Evolutionary conservation across 352 stramenopile genomes (phyloP), one percentile per base, ranked within the genome.

Genomic region (Peronosclerospora sorghi): DNA sequence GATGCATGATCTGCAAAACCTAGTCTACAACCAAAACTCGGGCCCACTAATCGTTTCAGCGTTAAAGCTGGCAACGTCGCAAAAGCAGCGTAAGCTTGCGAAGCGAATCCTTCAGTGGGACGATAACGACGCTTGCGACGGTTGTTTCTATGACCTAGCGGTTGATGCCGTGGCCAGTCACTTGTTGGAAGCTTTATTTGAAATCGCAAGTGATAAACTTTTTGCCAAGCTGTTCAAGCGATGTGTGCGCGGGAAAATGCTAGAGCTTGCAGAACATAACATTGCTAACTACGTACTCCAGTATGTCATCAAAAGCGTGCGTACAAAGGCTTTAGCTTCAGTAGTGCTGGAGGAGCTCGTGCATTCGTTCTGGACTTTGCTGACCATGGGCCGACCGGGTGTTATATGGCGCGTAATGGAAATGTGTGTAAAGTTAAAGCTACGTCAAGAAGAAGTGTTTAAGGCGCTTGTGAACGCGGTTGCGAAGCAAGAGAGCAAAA

Each of bases 231-330:
- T 90, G 18, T 87, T 81, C 44, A 51, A 53, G n/a, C 73, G 75
- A 14, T 87, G 73, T 42, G 26, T 90, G 15, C 51, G 68, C 18
- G 52, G 59, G 21, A 74, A 77, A 28, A 58, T 90, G 52, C 49
- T 87, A 32, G 68, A 84, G 44, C 80, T 88, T 24, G 62, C 58
- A 5, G 52, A 87, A 53, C 74, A 90, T 49, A 62, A 59, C 32
- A 83, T 90, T 41, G 66, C 74, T 10, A 90, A 90, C 51, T 90
- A 86, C 39, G 78, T 90, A n/a, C 66, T 90, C 5, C 78, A 90
- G 51, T 58, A 86, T 34, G 70, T 56, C 8, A 70, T 90, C 21
- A 59, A 77, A 41, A 64, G 65, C n/a, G 62, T 83, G 15, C 43
- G 54, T 38, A 67, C 55, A 1, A 27, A 59, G 8, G 61, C 62